phyloP scores from a whole-genome alignment of 1,284 basidiomycete genomes.

The Boletus semigastroideus region DNA sequence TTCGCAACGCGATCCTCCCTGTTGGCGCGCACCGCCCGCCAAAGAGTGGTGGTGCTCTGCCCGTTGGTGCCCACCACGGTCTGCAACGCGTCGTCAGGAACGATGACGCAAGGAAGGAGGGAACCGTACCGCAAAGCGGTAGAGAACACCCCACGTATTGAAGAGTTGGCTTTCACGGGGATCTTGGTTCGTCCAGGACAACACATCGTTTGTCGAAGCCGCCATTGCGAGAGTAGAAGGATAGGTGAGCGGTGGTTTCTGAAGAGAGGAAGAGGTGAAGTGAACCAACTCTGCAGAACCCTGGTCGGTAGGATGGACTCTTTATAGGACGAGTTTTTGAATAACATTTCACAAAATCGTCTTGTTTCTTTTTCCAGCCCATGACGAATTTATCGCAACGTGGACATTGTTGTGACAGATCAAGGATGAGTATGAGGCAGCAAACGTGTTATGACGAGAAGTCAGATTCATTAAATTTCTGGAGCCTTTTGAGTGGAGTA shows the following conservation, averaged over 20 bases:
- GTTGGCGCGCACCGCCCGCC: constrained; percentile 72
- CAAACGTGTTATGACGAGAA: constrained; percentile 70
- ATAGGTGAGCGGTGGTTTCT: constrained; percentile 20
- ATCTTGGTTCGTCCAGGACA: constrained; percentile 84
- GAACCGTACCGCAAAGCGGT: constrained; percentile 69
- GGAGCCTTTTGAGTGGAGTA: constrained; percentile 67
- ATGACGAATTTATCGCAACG: constrained; percentile 71
- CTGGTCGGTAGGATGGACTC: constrained; percentile 26
- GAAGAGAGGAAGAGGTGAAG: constrained; percentile 29
- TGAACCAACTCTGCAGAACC: constrained; percentile 25
- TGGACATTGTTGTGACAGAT: constrained; percentile 64
- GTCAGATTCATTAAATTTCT: constrained; percentile 54
- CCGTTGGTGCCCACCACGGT: constrained; percentile 62
- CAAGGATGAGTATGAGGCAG: constrained; percentile 60
- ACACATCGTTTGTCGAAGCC: constrained; percentile 60
- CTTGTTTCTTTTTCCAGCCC: constrained; percentile 43
- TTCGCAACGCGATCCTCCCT: constrained; percentile 83
- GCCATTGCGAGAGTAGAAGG: constrained; percentile 41
- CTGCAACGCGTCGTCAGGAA: constrained; percentile 39
- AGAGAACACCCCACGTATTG: constrained; percentile 75
- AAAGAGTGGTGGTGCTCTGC: constrained; percentile 70
- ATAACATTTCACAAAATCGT: constrained; percentile 38
- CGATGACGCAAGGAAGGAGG: constrained; percentile 15
- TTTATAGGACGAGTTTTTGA: constrained; percentile 44
- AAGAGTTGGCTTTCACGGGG: constrained; percentile 79